These are phyloP conservation scores for Aspergillus pseudoglaucus DNA, from an alignment of 2,329 filamentous ascomycete genomes.

Conservation along the genomic window DNA sequence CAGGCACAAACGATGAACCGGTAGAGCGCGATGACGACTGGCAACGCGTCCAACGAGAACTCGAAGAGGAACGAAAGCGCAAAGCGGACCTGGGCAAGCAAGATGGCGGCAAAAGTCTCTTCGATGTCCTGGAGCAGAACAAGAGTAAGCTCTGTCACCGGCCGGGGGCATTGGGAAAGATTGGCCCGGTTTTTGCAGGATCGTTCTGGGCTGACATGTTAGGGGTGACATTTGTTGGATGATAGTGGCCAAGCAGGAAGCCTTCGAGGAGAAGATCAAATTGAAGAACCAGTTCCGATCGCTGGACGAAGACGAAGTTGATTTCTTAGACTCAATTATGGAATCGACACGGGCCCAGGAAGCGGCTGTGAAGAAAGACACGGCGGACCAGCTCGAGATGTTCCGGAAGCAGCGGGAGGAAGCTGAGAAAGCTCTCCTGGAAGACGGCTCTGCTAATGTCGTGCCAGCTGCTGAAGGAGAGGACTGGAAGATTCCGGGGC, in stretches of 20 bases:
- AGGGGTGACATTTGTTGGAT: constrained; percentile 23
- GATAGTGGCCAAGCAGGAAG: constrained; percentile 45
- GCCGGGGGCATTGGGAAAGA: too few species aligned
- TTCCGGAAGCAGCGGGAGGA: constrained; percentile 56
- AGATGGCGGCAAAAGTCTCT: constrained; percentile 44
- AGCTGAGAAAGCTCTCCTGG: constrained; percentile 46
- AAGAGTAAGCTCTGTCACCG: constrained; percentile 39
- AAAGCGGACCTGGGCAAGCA: constrained; percentile 49
- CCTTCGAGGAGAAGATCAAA: constrained; percentile 45
- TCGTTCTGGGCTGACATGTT: constrained; percentile 32
- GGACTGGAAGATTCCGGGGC: constrained; percentile 44
- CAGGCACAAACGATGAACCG: constrained; percentile 36
- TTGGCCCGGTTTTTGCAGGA: constrained; percentile 1
- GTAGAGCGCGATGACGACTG: constrained; percentile 39
- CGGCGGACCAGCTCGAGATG: constrained; percentile 50
- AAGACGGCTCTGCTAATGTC: constrained; percentile 29
- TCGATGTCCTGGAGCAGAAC: constrained; percentile 43
- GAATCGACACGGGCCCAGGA: constrained; percentile 54
- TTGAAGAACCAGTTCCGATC: constrained; percentile 47
- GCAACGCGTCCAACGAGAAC: constrained; percentile 37
- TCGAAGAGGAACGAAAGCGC: constrained; percentile 40
- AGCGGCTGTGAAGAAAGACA: constrained; percentile 52
- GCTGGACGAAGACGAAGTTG: constrained; percentile 47
- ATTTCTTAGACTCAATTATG: constrained; percentile 50
- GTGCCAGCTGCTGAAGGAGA: constrained; percentile 31